A percentile compares a stretch with the other conserved stretches of the same genome.
phyloP scores from a whole-genome alignment of 805 yeast genomes.

The Cyberlindnera euphorbiae region DNA sequence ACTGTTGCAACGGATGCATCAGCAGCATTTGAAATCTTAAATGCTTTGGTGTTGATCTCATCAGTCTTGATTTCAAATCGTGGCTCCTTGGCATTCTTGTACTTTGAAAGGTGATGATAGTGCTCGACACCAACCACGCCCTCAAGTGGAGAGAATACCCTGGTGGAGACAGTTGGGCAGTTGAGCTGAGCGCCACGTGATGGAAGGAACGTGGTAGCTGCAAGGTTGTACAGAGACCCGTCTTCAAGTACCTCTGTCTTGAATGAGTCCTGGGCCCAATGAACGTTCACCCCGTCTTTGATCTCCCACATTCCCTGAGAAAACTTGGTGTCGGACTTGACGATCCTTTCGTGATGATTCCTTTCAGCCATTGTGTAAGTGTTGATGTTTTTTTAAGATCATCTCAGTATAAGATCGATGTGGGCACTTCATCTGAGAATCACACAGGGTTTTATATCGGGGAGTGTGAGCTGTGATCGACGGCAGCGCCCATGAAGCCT shows the following conservation, averaged over 20 bases:
- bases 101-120: constrained; percentile 21
- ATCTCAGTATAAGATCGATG: no score
- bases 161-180: constrained; percentile 22
- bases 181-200: constrained; percentile 18
- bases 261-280: constrained; percentile 20
- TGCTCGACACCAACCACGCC: constrained; percentile 22
- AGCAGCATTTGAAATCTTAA: constrained; percentile 2
- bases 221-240: constrained; percentile 13
- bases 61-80: constrained; percentile 14
- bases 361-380: constrained; percentile 9
- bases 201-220: constrained; percentile 10
- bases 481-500: no score
- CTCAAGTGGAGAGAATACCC: constrained; percentile 11
- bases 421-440: neutral
- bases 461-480: no score
- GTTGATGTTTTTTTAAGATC: neutral
- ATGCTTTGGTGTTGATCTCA: constrained; percentile 2
- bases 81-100: constrained; percentile 14
- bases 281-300: constrained; percentile 17
- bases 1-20: constrained; percentile 8
- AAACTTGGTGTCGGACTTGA: constrained; percentile 16
- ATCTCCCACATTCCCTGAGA: constrained; percentile 23
- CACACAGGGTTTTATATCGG: no score
- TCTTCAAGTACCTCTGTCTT: constrained; percentile 15
- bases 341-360: constrained; percentile 12